Percentiles rank a stretch among this genome's conserved stretches.
Evolutionary conservation across 2,329 filamentous ascomycete genomes (phyloP).

Genomic region (Sphaerulina populicola): DNA sequence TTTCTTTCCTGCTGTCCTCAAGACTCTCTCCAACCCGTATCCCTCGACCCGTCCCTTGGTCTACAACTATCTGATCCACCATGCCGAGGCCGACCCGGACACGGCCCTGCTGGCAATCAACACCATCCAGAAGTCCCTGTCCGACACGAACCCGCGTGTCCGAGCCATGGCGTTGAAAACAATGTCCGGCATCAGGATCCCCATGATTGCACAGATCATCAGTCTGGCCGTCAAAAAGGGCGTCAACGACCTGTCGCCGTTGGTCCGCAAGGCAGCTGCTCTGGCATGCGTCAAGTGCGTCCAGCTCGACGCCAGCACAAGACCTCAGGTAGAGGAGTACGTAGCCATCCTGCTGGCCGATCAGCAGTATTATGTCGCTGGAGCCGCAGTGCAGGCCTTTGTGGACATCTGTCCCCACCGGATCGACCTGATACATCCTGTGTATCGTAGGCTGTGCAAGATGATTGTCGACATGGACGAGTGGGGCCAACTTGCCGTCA

Average conservation of each 20-base stretch:
- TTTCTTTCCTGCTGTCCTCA: constrained; percentile 96
- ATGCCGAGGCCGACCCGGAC: constrained; percentile 93
- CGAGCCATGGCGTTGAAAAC: constrained; percentile 87
- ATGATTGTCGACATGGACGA: constrained; percentile 99
- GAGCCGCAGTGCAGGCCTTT: constrained; percentile 82
- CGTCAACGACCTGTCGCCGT: constrained; percentile 84
- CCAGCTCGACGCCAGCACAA: constrained; percentile 73
- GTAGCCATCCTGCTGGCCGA: constrained; percentile 71
- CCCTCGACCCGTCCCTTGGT: constrained; percentile 96
- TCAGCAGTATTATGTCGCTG: constrained; percentile 93
- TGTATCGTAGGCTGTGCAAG: constrained; percentile 75
- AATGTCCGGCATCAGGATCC: constrained; percentile 95
- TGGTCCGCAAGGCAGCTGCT: constrained; percentile 85
- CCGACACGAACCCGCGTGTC: constrained; percentile 81
- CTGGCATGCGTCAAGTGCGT: constrained; percentile 95
- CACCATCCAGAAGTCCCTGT: constrained; percentile 95
- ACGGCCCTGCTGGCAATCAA: constrained; percentile 95
- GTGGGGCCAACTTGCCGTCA: constrained; percentile 82
- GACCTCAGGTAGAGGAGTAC: constrained; percentile 78
- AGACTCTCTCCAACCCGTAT: constrained; percentile 91
- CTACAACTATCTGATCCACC: constrained; percentile 94
- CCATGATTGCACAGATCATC: constrained; percentile 96
- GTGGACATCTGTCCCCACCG: constrained; percentile 80
- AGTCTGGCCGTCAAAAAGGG: constrained; percentile 93
- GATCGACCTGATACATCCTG: constrained; percentile 80